Conservation (phyloP, 2,329 filamentous ascomycete genomes). For the Aspergillus alliaceus region DNA sequence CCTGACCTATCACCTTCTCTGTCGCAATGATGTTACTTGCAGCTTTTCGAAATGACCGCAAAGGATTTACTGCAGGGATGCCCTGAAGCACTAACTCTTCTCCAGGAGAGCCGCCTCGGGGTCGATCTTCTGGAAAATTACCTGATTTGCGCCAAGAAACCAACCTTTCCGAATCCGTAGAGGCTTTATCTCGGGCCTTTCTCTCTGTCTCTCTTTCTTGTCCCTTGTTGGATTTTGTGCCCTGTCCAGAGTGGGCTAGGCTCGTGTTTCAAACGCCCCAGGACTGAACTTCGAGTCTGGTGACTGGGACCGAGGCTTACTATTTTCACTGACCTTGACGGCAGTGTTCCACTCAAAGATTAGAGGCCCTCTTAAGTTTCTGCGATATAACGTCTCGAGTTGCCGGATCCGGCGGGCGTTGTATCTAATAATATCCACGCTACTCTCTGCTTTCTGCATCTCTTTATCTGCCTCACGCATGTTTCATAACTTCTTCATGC, state of each 20-base stretch:
- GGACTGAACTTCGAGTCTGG: not conserved
- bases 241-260: not conserved
- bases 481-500: not conserved
- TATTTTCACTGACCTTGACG: no score
- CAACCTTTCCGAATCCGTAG: not conserved
- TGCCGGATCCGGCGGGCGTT: not conserved
- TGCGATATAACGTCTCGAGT: not conserved
- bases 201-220: not conserved
- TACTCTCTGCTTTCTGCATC: not conserved
- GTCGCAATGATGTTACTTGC: conserved; percentile 1
- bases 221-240: no score
- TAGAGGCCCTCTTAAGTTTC: not conserved
- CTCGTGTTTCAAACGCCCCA: not conserved
- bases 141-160: not conserved
- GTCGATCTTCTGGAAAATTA: not conserved
- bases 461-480: not conserved
- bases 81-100: not conserved
- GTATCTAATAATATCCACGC: not conserved
- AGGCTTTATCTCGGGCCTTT: not conserved
- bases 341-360: not conserved
- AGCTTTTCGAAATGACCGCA: not conserved
- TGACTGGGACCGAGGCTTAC: not conserved
- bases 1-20: not conserved
- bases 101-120: not conserved
- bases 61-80: conserved; percentile 10